Base-by-base conservation (phyloP, 495 filamentous ascomycete species). In the Lepraria neglecta region DNA sequence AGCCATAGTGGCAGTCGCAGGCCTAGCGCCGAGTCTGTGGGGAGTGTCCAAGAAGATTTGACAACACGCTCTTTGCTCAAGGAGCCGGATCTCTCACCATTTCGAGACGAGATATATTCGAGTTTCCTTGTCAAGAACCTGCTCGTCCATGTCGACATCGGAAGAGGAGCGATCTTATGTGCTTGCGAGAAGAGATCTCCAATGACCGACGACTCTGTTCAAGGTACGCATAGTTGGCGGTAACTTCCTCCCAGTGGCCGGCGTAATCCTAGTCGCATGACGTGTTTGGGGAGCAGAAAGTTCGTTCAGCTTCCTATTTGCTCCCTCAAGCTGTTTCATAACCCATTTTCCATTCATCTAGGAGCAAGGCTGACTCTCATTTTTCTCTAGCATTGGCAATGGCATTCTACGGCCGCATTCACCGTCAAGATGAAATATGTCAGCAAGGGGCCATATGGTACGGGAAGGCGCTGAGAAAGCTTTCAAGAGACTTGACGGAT, bases 381-480 rank as follows among this genome's bases (percentile, higher is more conserved):
- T 15, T 33, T 40, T 10, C 17, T 59, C 47, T 4, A 40, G 61
- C 61, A 42, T 58, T 63, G 28, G 61, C 54, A 12, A 51, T 58
- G 46, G 61, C 61, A 11, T 58, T 63, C 15, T 63, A 35, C 40
- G 61, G 61, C 40, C 54, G 55, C 38, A 28, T 57, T 11, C 54
- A 63, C 40, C 61, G 40, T 11, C 54, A 58, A 51, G 30, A 43
- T 4, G 14, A 45, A 1, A 58, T 63, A 3, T 48, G 54, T 45
- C 15, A 45, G 3, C 54, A 56, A 12, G 56, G 54, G 14, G 54
- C 61, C 45, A 19, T 35, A 21, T 58, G 61, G 21, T 63, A 63
- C 3, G 61, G 54, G 4, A 58, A 58, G 15, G 61, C 61, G 17
- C 31, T 63, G 9, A 7, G 10, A 21, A 63, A 63, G 28, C 19